Base-by-base conservation (phyloP, 352 stramenopile genomes). In the Achlya hypogyna region DNA sequence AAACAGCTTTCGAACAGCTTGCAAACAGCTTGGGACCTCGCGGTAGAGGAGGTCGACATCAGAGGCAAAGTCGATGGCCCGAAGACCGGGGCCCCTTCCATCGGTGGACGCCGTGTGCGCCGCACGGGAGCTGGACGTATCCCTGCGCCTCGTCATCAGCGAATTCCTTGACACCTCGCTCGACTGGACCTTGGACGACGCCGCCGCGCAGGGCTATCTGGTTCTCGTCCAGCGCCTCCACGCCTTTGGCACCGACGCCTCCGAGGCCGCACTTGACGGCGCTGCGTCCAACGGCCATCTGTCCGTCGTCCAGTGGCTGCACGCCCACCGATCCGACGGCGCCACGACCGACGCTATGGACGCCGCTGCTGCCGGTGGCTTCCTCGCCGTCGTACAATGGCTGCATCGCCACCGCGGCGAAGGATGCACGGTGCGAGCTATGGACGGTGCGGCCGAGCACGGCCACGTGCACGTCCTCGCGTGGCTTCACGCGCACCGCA, bases 241-340 rank as follows among this genome's bases (percentile, higher is more conserved):
- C 29, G 18, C 20, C 9, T 28, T 22, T 18, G 18, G 6, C 14
- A 53, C 12, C 27, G 40, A 51, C 6, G 38, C 34, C 0, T 62
- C 67, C 6, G 63, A 51, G n/a, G 52, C 71, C 18, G 70, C 70
- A n/a, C 69, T 74, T 49, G 65, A 74, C 62, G 18, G 52, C n/a
- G 70, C 70, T 6, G 70, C 70, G 9, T 59, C 70, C 6, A 72
- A 74, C 35, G 70, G 70, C n/a, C 65, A 74, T 29, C 35, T 74
- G 2, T 27, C 49, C 12, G 47, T 70, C 12, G 53, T 74, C 27
- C 28, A 59, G 38, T 67, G 60, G 60, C 51, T 67, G 14, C 47
- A 67, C 27, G 29, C 3, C 3, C n/a, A 67, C 32, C 40, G 60
- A 25, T 60, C 8, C 18, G 60, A 67, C 58, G 60, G 60, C 27